Percentiles rank a stretch among this genome's conserved stretches.
Evolutionary conservation across 805 yeast species (phyloP).

Genomic region (Cyberlindnera xylosilytica): DNA sequence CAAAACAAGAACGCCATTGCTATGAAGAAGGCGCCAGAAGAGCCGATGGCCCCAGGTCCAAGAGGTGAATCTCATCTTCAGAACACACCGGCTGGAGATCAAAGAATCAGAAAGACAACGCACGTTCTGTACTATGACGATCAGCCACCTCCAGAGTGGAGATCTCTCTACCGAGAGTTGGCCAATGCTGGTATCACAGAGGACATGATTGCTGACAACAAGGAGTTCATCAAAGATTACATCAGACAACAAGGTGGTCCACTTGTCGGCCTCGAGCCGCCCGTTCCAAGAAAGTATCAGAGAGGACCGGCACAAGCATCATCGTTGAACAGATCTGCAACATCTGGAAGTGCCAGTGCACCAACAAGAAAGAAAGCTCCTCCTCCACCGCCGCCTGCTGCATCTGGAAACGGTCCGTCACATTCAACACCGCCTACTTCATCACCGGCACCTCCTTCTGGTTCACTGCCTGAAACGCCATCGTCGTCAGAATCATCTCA

Average conservation of each 20-base stretch:
- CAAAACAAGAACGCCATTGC: constrained; percentile 88
- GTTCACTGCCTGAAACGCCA: constrained; percentile 12
- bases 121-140: constrained; percentile 72
- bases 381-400: constrained; percentile 40
- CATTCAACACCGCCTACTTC: constrained; percentile 19
- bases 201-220: constrained; percentile 84
- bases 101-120: constrained; percentile 52
- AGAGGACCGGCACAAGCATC: constrained; percentile 32
- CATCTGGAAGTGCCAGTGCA: constrained; percentile 30
- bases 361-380: constrained; percentile 36
- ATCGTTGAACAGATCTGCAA: constrained; percentile 22
- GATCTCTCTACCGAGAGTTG: constrained; percentile 66
- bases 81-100: constrained; percentile 35
- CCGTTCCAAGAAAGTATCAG: constrained; percentile 64
- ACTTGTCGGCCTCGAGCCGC: constrained; percentile 80
- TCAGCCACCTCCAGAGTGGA: constrained; percentile 83
- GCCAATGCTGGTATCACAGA: constrained; percentile 79
- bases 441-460: constrained; percentile 10
- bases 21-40: constrained; percentile 49
- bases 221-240: constrained; percentile 78
- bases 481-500: constrained; percentile 3
- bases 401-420: constrained; percentile 2
- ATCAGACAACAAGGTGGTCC: constrained; percentile 75
- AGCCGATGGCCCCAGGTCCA: constrained; percentile 28
- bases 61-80: constrained; percentile 29